Evolutionary conservation across 2,329 filamentous ascomycete genomes (phyloP), one percentile per base, ranked within the genome.

Genomic region (Dactylonectria macrodidyma): DNA sequence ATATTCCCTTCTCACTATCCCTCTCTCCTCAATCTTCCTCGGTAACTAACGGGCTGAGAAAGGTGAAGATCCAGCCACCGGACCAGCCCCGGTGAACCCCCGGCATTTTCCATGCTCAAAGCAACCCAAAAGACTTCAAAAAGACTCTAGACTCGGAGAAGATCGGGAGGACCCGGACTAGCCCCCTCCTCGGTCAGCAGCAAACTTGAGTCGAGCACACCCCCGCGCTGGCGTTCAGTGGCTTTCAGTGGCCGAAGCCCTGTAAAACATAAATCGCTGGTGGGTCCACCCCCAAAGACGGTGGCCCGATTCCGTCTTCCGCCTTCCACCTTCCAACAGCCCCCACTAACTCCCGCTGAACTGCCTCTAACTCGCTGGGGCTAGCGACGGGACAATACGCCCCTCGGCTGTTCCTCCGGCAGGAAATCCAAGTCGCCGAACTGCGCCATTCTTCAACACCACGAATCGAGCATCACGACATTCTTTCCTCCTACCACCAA

Each of bases 361-460:
- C 26, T 33, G 19, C 24, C 19, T 11, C 57, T 59, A 47, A 47
- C 19, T 47, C 19, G 46, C 19, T 51, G 36, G 33, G 47, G 22
- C 58, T 34, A 47, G 24, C 41, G 51, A 50, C 51, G 60, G 60
- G 46, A 57, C 19, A 44, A 41, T 50, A 44, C 33, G 44, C 22
- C 55, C 64, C 64, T 64, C 60, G 65, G 65, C 55, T 59, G 47
- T 52, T 58, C 50, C 24, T 55, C 47, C 65, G 54, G 58, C 11
- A 63, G 59, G 30, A 63, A 56, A 51, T 16, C 30, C 22, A 62
- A 62, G 52, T 51, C 44, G 56, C 57, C 56, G 48, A 33, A 14
- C 16, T 3, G 50, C 56, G 55, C 48, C 62, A 60, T 48, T 59
- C 65, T 65, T 65, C 60, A 64, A 67, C 65, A 67, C 65, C 65